Evolutionary conservation across 2,329 filamentous ascomycete species (phyloP).

Genomic region (Diaporthe vaccinii): DNA sequence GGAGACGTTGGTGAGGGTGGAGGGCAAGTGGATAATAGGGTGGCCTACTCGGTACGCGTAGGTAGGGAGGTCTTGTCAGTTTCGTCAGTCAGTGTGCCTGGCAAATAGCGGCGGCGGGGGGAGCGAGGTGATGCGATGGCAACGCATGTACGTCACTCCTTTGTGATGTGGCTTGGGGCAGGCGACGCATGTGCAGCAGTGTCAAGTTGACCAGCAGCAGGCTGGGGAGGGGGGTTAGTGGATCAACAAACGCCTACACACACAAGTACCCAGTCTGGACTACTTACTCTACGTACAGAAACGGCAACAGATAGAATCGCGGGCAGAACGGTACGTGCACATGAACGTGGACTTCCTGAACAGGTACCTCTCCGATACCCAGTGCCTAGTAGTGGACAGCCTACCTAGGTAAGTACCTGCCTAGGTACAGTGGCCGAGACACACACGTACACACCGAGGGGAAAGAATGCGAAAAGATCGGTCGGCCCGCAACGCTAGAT

Average conservation of each 20-base stretch:
- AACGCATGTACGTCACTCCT: slow-evolving; percentile 36
- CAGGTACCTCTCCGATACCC: neutral
- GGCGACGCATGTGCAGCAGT: slow-evolving; percentile 15
- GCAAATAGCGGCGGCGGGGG: neutral
- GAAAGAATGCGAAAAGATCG: neutral
- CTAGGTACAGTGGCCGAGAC: neutral
- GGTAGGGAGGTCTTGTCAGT: neutral
- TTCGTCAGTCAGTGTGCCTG: slow-evolving; percentile 11
- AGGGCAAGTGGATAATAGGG: slow-evolving; percentile 5
- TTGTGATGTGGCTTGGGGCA: slow-evolving; percentile 34
- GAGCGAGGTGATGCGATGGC: slow-evolving; percentile 21
- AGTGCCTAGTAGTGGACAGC: neutral
- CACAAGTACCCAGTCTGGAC: neutral
- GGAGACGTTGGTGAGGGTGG: neutral
- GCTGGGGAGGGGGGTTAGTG: neutral
- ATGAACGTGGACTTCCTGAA: neutral
- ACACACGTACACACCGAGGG: neutral
- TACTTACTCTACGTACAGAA: neutral
- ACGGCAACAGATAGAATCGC: neutral
- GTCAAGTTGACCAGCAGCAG: neutral
- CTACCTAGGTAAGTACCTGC: neutral
- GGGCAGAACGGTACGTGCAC: neutral
- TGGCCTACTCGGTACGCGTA: neutral
- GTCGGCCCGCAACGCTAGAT: neutral
- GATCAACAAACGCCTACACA: slow-evolving; percentile 8